Conservation (phyloP, 225 moss, liverwort and hornwort genomes). For the Lunularia cruciata region DNA sequence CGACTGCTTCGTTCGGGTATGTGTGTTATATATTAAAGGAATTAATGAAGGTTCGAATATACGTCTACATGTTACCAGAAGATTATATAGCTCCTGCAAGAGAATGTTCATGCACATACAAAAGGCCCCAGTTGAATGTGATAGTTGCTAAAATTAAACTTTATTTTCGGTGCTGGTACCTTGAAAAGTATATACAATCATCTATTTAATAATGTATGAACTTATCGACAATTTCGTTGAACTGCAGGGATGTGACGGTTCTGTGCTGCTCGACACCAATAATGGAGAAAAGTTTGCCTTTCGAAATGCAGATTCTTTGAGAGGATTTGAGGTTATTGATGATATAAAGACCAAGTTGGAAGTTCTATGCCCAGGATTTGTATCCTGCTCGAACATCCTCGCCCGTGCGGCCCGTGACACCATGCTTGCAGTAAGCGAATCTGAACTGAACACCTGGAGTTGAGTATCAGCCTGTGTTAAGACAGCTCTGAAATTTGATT, state of each 20-base stretch:
- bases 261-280: constrained; percentile 29
- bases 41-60: too few relatives aligned
- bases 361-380: constrained; percentile 17
- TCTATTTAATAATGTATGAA: too few relatives aligned
- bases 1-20: constrained; percentile 32
- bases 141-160: too few relatives aligned
- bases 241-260: constrained; percentile 46
- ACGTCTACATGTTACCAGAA: too few relatives aligned
- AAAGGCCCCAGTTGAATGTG: too few relatives aligned
- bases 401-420: constrained; percentile 33
- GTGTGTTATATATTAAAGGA: too few relatives aligned
- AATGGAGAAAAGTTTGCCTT: constrained; percentile 25
- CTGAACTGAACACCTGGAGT: background rate
- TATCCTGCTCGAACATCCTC: constrained; percentile 44
- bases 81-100: too few relatives aligned
- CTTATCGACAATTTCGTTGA: background rate
- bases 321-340: constrained; percentile 40
- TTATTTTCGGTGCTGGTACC: too few relatives aligned
- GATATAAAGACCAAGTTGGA: constrained; percentile 27
- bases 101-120: too few relatives aligned
- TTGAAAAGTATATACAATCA: too few relatives aligned
- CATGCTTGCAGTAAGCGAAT: constrained; percentile 30
- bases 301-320: constrained; percentile 36
- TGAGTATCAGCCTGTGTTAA: background rate
- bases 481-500: too few relatives aligned